Evolutionary conservation across 441 rosid genomes (phyloP).

Genomic region (Pelargonium fulgidum): DNA sequence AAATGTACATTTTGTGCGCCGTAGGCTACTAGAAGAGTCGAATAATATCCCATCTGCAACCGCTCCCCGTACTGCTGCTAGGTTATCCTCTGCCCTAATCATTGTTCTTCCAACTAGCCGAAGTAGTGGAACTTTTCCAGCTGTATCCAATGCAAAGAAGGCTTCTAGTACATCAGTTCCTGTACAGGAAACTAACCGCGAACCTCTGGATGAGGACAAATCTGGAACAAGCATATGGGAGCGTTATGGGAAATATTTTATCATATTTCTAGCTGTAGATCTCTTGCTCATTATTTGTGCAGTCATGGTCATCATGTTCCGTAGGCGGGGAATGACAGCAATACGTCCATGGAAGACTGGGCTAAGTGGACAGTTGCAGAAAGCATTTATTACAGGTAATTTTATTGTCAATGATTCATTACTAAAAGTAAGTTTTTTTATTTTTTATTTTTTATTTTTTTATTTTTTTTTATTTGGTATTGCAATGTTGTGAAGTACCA

Average conservation of each 20-base stretch:
- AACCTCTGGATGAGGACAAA: slow-evolving; percentile 15
- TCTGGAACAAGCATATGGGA: slow-evolving; percentile 16
- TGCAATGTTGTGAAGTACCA: neutral
- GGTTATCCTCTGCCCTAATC: slow-evolving; percentile 25
- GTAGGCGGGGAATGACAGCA: slow-evolving; percentile 46
- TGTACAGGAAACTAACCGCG: slow-evolving; percentile 19
- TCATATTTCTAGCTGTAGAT: slow-evolving; percentile 33
- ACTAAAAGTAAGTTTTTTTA: too few species aligned
- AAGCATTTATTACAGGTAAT: slow-evolving; percentile 79
- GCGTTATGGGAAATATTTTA: slow-evolving; percentile 42
- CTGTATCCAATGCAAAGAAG: slow-evolving; percentile 34
- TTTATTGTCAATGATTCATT: neutral
- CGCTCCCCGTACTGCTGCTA: slow-evolving; percentile 19
- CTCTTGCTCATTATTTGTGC: slow-evolving; percentile 29
- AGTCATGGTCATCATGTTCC: slow-evolving; percentile 35
- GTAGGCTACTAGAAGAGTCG: slow-evolving; percentile 42
- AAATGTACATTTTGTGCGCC: slow-evolving; percentile 30
- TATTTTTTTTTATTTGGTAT: too few species aligned
- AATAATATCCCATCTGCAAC: slow-evolving; percentile 40
- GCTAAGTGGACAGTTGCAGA: slow-evolving; percentile 84
- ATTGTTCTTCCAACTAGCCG: slow-evolving; percentile 35
- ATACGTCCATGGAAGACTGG: slow-evolving; percentile 95
- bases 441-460: too few species aligned
- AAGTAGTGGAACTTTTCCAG: slow-evolving; percentile 64
- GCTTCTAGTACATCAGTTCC: neutral